These are phyloP conservation scores for Berkeleyomyces rouxiae DNA, from an alignment of 2,329 filamentous ascomycete genomes.

Conservation along the genomic window DNA sequence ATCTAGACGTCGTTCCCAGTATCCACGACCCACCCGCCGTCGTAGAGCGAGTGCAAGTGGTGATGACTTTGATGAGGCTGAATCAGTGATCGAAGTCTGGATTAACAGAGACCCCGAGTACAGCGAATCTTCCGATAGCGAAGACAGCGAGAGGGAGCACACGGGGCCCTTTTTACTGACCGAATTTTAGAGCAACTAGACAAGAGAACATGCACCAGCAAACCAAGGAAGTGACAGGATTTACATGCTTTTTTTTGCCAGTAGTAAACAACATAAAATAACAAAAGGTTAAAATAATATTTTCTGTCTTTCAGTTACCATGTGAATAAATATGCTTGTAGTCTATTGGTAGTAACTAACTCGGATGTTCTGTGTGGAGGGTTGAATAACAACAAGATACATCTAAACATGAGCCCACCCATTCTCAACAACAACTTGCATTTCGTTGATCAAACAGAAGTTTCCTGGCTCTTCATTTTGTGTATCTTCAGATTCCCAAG, in stretches of 20 bases:
- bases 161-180: too few species aligned
- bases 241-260: background rate
- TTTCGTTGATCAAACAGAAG: constrained; percentile 42
- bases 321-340: background rate
- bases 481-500: constrained; percentile 23
- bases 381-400: background rate
- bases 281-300: background rate
- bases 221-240: background rate
- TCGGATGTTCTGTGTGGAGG: background rate
- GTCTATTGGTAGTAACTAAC: background rate
- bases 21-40: too few species aligned
- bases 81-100: too few species aligned
- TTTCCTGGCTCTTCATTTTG: constrained; percentile 28
- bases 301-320: too few species aligned
- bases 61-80: too few species aligned
- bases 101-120: too few species aligned
- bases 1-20: too few species aligned
- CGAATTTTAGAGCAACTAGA: too few species aligned
- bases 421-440: constrained; percentile 39
- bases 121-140: too few species aligned
- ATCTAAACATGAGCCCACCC: constrained; percentile 40
- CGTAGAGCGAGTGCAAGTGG: too few species aligned
- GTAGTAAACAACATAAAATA: background rate
- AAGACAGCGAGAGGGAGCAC: too few species aligned
- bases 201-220: too few species aligned